These are phyloP conservation scores for Fusarium sp. DNA, from an alignment of 2,329 filamentous ascomycete species.

Conservation along the genomic window DNA sequence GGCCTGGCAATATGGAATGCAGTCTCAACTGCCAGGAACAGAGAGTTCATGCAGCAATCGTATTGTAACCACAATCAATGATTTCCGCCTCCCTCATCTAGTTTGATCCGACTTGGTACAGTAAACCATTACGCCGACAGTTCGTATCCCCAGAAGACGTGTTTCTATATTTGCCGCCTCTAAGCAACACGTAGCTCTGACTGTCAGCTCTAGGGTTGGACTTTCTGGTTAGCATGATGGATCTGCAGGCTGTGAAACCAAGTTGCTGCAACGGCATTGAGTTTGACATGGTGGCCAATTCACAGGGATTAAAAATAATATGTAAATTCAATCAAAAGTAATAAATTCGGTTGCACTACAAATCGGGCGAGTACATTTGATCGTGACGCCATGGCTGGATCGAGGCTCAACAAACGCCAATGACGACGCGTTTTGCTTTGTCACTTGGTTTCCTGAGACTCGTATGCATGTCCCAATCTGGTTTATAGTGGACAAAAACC, in stretches of 20 bases:
- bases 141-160: no score
- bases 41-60: no score
- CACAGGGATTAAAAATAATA: neutral
- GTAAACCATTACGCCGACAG: no score
- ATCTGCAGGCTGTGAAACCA: neutral
- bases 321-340: neutral
- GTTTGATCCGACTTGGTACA: no score
- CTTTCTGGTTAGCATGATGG: neutral
- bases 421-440: constrained; percentile 16
- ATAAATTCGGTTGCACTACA: constrained; percentile 4
- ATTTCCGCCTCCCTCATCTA: no score
- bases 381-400: constrained; percentile 32
- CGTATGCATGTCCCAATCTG: neutral
- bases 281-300: neutral
- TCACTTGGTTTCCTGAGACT: constrained; percentile 7
- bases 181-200: neutral
- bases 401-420: constrained; percentile 22
- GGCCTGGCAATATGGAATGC: no score
- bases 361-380: constrained; percentile 7
- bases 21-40: no score
- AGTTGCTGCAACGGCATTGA: neutral
- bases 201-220: neutral
- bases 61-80: no score
- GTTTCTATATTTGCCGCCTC: no score
- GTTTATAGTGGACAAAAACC: no score